Evolutionary conservation across 495 filamentous ascomycete species (phyloP), one percentile per base, ranked within the genome.

Genomic region (Aspergillus leporis): DNA sequence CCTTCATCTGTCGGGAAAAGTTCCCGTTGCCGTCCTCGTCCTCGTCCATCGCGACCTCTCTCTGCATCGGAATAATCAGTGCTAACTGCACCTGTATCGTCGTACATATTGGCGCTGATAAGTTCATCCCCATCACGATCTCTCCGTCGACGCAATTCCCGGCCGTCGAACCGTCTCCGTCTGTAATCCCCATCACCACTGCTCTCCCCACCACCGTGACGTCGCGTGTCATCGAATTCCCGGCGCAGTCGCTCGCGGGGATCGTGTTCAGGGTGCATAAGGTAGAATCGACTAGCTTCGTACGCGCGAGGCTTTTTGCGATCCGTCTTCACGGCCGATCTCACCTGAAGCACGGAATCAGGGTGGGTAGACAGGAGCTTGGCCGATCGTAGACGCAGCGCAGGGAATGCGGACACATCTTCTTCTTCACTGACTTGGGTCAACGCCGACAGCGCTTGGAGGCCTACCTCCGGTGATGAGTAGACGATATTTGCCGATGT

Each of bases 211-310:
- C 84, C 81, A 51, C 84, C 77, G 55, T 85, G 82, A 53, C 74
- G 78, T 40, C 80, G 78, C 47, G 75, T 65, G 5, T 79, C 74
- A 8, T 73, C 57, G 22, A 80, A 70, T 55, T 80, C 77, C 30
- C 70, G 64, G 41, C 84, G 80, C 58, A 86, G 76, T 45, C 85
- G 81, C 70, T 95, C 90, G 43, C 87, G 83, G 2, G 90, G 92
- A 65, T 97, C 92, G 65, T 92, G 85, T 61, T 95, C 87, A 0
- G 92, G 92, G 64, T 98, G 87, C 66, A 94, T 81, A 9, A 96
- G 83, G 68, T 98, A 98, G 73, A 92, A 98, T 16, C 91, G 80
- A 71, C 94, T 97, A 32, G 87, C 80, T 52, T 90, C 84, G 14
- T 90, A 79, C 0, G 94, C 92, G 38, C 89, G 85, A 16, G 81